These are phyloP conservation scores for Talaromyces marneffei DNA, from an alignment of 2,329 filamentous ascomycete species.

Conservation along the genomic window DNA sequence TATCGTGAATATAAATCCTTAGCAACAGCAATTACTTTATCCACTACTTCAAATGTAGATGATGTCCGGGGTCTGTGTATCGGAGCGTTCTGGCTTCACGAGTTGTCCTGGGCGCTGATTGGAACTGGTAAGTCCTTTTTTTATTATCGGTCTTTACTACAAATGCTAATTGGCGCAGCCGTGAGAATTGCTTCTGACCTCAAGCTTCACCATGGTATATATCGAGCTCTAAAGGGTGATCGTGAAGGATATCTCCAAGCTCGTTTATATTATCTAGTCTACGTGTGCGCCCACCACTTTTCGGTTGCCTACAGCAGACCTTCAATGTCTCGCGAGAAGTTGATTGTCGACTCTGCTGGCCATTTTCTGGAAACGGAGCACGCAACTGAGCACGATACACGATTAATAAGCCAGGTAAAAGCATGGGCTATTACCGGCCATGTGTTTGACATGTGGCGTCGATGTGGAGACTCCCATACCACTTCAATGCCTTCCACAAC, in stretches of 20 bases:
- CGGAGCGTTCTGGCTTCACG: conserved; percentile 46
- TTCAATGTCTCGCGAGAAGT: conserved; percentile 31
- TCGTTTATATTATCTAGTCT: conserved; percentile 31
- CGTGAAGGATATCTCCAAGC: conserved; percentile 20
- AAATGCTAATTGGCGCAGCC: conserved; percentile 11
- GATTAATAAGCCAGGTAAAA: conserved; percentile 32
- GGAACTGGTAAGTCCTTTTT: conserved; percentile 4
- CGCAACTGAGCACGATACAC: conserved; percentile 29
- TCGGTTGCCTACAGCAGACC: conserved; percentile 33
- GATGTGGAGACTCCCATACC: conserved; percentile 25
- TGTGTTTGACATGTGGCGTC: conserved; percentile 30
- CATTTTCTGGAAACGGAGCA: conserved; percentile 25
- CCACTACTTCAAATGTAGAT: conserved; percentile 39
- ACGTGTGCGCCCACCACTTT: conserved; percentile 37
- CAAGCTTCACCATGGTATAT: conserved; percentile 22
- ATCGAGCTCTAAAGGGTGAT: conserved; percentile 20
- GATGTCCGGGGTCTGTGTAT: conserved; percentile 45
- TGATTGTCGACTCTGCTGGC: conserved; percentile 26
- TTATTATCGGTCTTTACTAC: not conserved
- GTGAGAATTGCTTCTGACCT: conserved; percentile 22
- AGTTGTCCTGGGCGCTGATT: conserved; percentile 31
- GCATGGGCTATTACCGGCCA: conserved; percentile 28
- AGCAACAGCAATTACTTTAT: conserved; percentile 42
- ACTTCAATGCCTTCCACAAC: conserved; percentile 16
- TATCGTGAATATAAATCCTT: conserved; percentile 41